Conservation (phyloP, 2,329 filamentous ascomycete genomes). For the Clathrospora elynae region DNA sequence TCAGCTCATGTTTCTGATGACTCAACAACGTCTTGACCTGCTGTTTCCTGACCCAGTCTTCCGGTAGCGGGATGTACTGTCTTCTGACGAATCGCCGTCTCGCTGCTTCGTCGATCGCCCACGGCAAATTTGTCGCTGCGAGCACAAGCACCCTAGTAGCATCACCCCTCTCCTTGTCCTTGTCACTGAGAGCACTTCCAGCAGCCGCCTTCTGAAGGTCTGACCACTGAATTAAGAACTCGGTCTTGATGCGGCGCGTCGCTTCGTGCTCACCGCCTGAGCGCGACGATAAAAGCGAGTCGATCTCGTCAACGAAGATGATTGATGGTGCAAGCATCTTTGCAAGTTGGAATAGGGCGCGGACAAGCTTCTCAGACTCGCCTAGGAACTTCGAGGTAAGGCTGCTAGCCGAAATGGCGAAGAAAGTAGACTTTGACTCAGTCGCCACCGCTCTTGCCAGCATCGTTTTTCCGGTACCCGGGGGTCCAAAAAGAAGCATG, state of each 20-base stretch:
- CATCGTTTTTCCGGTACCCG: constrained; percentile 99
- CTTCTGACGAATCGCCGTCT: constrained; percentile 86
- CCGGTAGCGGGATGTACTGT: constrained; percentile 94
- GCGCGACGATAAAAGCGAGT: constrained; percentile 84
- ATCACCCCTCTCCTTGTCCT: constrained; percentile 74
- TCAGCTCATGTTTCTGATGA: constrained; percentile 84
- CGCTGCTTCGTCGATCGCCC: constrained; percentile 97
- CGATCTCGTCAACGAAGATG: constrained; percentile 98
- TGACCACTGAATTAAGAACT: constrained; percentile 97
- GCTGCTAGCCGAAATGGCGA: constrained; percentile 93
- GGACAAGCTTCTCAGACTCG: constrained; percentile 94
- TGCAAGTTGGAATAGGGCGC: constrained; percentile 87
- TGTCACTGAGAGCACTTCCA: constrained; percentile 72
- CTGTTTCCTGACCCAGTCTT: constrained; percentile 76
- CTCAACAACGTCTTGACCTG: constrained; percentile 81
- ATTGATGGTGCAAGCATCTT: constrained; percentile 90
- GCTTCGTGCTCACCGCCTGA: constrained; percentile 91
- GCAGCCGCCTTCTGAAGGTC: constrained; percentile 91
- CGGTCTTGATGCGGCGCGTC: constrained; percentile 91
- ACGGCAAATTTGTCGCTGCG: constrained; percentile 93
- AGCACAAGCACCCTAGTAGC: constrained; percentile 88
- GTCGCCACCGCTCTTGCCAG: constrained; percentile 91
- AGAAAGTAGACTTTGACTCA: constrained; percentile 92
- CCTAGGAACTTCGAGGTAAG: constrained; percentile 95
- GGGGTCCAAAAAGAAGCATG: constrained; percentile 95